phyloP scores from a whole-genome alignment of 352 stramenopile genomes.

The Globisporangium canariense region DNA sequence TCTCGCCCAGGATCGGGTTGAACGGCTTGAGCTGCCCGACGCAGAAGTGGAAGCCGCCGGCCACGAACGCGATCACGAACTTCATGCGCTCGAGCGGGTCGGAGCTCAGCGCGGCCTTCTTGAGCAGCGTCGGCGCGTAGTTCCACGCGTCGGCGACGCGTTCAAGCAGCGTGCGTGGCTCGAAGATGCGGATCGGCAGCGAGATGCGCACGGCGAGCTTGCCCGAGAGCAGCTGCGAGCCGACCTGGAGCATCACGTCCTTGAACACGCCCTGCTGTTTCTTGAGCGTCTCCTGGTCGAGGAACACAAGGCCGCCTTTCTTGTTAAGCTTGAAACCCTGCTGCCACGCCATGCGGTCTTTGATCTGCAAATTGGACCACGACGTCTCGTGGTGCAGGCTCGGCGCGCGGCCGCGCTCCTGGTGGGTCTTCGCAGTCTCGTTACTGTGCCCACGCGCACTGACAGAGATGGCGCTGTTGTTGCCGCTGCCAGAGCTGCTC shows the following conservation, averaged over 20 bases:
- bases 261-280: constrained; percentile 83
- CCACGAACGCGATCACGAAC: constrained; percentile 66
- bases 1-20: constrained; percentile 80
- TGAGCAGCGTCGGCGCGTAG: constrained; percentile 72
- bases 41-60: constrained; percentile 69
- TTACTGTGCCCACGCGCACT: neutral
- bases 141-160: constrained; percentile 73
- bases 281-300: constrained; percentile 65
- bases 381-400: constrained; percentile 20
- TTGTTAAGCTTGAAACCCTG: constrained; percentile 63
- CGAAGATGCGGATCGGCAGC: constrained; percentile 74
- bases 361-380: constrained; percentile 46
- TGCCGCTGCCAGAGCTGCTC: constrained; percentile 9
- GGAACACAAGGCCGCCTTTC: constrained; percentile 62
- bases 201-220: constrained; percentile 72
- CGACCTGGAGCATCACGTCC: constrained; percentile 73
- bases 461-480: neutral
- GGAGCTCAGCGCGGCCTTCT: constrained; percentile 49
- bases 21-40: constrained; percentile 75
- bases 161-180: constrained; percentile 66
- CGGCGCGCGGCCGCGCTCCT: constrained; percentile 8
- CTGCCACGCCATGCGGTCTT: constrained; percentile 63
- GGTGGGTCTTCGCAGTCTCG: neutral
- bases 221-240: constrained; percentile 59
- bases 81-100: constrained; percentile 71